phyloP scores from a whole-genome alignment of 345 rosid genomes.

The Trapa incisa region DNA sequence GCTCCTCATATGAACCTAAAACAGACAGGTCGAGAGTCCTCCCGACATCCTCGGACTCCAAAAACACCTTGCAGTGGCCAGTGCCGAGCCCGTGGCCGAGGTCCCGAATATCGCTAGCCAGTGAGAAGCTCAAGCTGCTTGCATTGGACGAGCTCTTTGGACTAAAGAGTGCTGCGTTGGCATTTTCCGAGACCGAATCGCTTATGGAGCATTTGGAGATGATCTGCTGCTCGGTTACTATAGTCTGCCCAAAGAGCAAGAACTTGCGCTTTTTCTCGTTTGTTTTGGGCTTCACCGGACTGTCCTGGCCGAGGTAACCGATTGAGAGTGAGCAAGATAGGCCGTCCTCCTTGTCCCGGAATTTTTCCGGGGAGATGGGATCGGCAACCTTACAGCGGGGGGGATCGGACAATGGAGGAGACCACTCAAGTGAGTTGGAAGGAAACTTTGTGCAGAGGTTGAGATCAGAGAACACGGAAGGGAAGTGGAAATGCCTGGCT shows the following conservation, averaged over 20 bases:
- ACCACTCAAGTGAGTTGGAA: slow-evolving; percentile 46
- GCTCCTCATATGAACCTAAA: slow-evolving; percentile 69
- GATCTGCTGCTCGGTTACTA: slow-evolving; percentile 59
- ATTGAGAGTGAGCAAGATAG: slow-evolving; percentile 70
- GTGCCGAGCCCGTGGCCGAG: slow-evolving; percentile 30
- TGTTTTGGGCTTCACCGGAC: slow-evolving; percentile 23
- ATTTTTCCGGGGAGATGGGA: slow-evolving; percentile 18
- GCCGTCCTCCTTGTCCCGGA: slow-evolving; percentile 32
- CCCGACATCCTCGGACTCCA: slow-evolving; percentile 86
- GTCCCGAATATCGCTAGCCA: slow-evolving; percentile 32
- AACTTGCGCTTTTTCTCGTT: slow-evolving; percentile 53
- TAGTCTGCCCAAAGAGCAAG: slow-evolving; percentile 78
- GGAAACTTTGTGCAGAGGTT: slow-evolving; percentile 47
- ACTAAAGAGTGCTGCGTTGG: slow-evolving; percentile 20
- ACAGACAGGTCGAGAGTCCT: slow-evolving; percentile 69
- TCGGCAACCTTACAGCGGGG: slow-evolving; percentile 35
- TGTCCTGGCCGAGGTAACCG: slow-evolving; percentile 40
- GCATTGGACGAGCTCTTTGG: slow-evolving; percentile 13
- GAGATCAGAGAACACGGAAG: slow-evolving; percentile 56
- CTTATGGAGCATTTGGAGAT: neutral
- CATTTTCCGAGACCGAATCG: slow-evolving; percentile 2
- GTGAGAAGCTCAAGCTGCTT: slow-evolving; percentile 23
- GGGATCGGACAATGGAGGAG: slow-evolving; percentile 16
- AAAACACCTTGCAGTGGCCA: slow-evolving; percentile 85
- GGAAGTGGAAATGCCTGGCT: slow-evolving; percentile 99